Base-by-base conservation (phyloP, 257 asterid species). In the Agastache rugosa region DNA sequence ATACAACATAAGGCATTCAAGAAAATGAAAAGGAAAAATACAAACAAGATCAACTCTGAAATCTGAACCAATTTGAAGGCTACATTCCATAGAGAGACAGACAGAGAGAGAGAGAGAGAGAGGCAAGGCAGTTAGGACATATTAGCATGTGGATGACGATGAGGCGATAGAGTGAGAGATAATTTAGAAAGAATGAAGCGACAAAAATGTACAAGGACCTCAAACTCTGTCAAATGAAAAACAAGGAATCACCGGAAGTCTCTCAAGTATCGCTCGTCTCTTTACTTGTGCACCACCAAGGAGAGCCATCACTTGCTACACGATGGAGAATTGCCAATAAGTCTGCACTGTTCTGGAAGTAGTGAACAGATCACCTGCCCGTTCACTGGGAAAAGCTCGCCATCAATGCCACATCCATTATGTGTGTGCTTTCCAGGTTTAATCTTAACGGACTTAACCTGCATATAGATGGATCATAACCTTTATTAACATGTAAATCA, bases 291-390 rank as follows among this genome's bases (percentile, higher is more conserved):
- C 66, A 67, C 75, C 75, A 44, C 17, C 51, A 11, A 19, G 1
- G 25, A 17, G 4, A 53, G 67, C 73, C 17, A 78, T 89, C 83
- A 86, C 72, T 81, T 90, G 75, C 69, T 79, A 74, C 81, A 79
- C 62, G 77, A 53, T 0, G 89, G 81, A 5, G 93, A 41, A 44
- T 91, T 94, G 5, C 99, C 99, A 58, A 94, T 87, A 48, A 95
- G 99, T 79, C 96, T 85, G 89, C 99, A 92, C 78, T 95, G 99
- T 31, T 95, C 97, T 8, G 97, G 98, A 69, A 95, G 93, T 67
- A 89, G 85, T 59, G 99, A 89, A 69, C 93, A 90, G 34, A 85
- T 76, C 31, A 92, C 84, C 81, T 88, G 97, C 69, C 93, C 99
- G 9, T 88, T 89, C n/a, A 88, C 88, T 0, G 97, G 87, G 83